Percentiles rank a stretch among this genome's conserved stretches.
These are phyloP conservation scores for Boletus insuetus DNA, from an alignment of 768 basidiomycete genomes.

Conservation along the genomic window DNA sequence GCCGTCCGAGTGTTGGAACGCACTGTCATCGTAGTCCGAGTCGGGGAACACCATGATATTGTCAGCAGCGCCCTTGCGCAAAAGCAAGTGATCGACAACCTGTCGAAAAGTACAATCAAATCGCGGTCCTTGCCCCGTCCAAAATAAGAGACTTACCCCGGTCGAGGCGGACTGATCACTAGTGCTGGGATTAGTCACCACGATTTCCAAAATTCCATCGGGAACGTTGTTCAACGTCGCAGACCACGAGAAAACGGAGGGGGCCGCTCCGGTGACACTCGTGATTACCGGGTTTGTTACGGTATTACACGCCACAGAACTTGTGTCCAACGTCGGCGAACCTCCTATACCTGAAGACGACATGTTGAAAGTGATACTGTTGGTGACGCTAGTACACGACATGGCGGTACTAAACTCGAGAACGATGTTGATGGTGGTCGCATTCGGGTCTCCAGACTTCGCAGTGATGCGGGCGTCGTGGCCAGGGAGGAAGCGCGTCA, in stretches of 20 bases:
- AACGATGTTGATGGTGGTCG: conserved; percentile 56
- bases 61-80: conserved; percentile 71
- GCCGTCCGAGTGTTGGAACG: conserved; percentile 56
- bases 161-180: conserved; percentile 44
- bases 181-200: conserved; percentile 54
- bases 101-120: conserved; percentile 27
- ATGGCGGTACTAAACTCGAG: conserved; percentile 80
- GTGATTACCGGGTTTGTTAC: conserved; percentile 50
- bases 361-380: conserved; percentile 63
- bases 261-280: conserved; percentile 49
- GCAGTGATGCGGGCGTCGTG: conserved; percentile 76
- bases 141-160: conserved; percentile 44
- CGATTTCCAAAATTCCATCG: conserved; percentile 80
- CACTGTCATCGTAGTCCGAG: conserved; percentile 67
- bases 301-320: conserved; percentile 42
- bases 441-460: conserved; percentile 40
- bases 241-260: conserved; percentile 70
- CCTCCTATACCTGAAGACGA: conserved; percentile 63
- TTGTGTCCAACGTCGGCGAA: conserved; percentile 50
- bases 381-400: conserved; percentile 68
- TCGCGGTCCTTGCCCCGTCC: background rate
- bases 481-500: conserved; percentile 81
- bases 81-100: conserved; percentile 71
- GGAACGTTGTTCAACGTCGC: conserved; percentile 72
- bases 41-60: conserved; percentile 89